phyloP scores from a whole-genome alignment of 1,284 basidiomycete species.

The Omphalotus olearius region DNA sequence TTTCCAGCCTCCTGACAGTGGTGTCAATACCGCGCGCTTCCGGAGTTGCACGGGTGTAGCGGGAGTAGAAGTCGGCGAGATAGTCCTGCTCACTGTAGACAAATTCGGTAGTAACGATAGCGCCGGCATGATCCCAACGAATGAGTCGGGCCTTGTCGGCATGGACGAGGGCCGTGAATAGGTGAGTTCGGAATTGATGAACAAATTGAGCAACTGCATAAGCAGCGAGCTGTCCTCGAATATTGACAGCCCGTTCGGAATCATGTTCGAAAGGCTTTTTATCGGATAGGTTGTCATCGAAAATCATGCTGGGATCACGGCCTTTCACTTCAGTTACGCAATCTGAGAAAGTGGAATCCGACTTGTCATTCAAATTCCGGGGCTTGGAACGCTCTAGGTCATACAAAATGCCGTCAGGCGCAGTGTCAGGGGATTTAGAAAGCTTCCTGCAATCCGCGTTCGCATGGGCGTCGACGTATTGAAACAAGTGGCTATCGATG shows the following conservation, averaged over 20 bases:
- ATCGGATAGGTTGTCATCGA: neutral
- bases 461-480: neutral
- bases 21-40: conserved; percentile 1
- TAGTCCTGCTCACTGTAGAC: neutral
- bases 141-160: neutral
- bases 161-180: neutral
- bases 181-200: neutral
- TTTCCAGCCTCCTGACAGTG: neutral
- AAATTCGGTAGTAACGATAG: neutral
- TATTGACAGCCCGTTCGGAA: neutral
- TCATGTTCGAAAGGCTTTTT: neutral
- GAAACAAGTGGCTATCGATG: neutral
- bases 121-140: neutral
- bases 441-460: neutral
- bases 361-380: neutral
- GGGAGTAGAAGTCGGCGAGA: neutral
- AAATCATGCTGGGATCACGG: neutral
- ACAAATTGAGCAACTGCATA: neutral
- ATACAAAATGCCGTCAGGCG: neutral
- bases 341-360: neutral
- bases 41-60: neutral
- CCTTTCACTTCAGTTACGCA: neutral
- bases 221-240: neutral
- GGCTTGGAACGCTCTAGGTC: neutral
- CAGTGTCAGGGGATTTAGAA: neutral